Evolutionary conservation across 495 filamentous ascomycete genomes (phyloP), one percentile per base, ranked within the genome.

Genomic region (Podospora bellae-mahoneyi): DNA sequence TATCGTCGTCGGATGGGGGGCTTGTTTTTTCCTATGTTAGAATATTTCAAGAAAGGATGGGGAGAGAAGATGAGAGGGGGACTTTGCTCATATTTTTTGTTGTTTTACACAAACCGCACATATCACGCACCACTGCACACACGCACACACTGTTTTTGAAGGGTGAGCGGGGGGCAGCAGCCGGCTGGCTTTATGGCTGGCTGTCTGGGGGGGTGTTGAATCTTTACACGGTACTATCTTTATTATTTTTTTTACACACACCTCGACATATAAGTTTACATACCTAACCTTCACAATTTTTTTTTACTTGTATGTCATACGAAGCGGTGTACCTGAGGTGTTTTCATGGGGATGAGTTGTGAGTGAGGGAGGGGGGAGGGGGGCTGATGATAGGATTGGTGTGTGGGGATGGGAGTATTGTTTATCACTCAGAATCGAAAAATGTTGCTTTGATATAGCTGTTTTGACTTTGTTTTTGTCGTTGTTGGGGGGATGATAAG

Each of bases 1-100:
- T 48, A 48, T 48, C 39, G 39, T 48, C 39, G 39, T 48, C 39
- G 39, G 13, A 48, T 23, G 23, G 23, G 39, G 39, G 39, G 30
- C 30, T 32, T 48, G 9, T 48, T 5, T 62, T 62, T 62, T 53
- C 61, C 61, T 63, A 44, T 63, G 61, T 63, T 63, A 63, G 61
- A 63, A 48, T 16, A 16, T 28, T 6, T 26, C n/a, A 61, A 20
- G 59, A 63, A 63, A 19, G 32, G 30, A 62, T 32, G 18, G 61
- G 61, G 7, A 20, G 32, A 61, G 59, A 30, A 28, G 19, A 61
- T 60, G n/a, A 61, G 16, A 26, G 26, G 16, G 59, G 15, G 27
- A 30, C 26, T 48, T 48, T 48, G 39, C 39, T 48, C 30, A 16
- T 23, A 23, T 23, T 48, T 48, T 48, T 48, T 48, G 26, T 18